These are phyloP conservation scores for Hypsizygus marmoreus DNA, from an alignment of 768 basidiomycete species.

Conservation along the genomic window DNA sequence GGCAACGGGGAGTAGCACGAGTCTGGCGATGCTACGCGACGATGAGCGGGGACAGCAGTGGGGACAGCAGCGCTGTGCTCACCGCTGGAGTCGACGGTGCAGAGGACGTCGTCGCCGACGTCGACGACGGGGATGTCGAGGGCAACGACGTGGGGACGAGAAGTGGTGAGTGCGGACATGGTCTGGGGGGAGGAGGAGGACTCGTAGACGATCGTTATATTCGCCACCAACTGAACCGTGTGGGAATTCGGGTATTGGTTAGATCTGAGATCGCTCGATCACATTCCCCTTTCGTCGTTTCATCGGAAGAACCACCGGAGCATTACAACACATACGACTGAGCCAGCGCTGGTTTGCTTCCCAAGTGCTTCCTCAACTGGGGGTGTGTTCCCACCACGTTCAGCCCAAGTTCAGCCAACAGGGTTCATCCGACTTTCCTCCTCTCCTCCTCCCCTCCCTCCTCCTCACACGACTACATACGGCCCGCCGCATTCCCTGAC, in stretches of 20 bases:
- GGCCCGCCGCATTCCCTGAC: background rate
- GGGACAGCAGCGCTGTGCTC: conserved; percentile 2
- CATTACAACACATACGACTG: conserved; percentile 9
- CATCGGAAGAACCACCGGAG: conserved; percentile 13
- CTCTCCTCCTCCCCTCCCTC: background rate
- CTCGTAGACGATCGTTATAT: conserved; percentile 19
- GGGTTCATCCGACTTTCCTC: no score
- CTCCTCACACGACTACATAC: background rate
- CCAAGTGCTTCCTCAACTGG: no score
- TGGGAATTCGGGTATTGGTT: conserved; percentile 10
- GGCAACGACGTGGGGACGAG: conserved; percentile 19
- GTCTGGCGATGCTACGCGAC: conserved; percentile 17
- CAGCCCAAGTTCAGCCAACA: no score
- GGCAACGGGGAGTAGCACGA: conserved; percentile 26
- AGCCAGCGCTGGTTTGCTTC: no score
- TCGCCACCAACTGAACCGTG: conserved; percentile 6
- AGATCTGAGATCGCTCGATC: conserved; percentile 19
- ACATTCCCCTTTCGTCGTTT: conserved; percentile 9
- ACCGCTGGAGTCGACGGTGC: no score
- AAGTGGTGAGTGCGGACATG: conserved; percentile 28
- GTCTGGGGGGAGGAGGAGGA: conserved; percentile 8
- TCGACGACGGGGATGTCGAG: conserved; percentile 3
- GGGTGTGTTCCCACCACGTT: no score
- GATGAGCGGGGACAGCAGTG: conserved; percentile 5
- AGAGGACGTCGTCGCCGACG: conserved; percentile 1